phyloP scores from a whole-genome alignment of 306 rosid genomes.

The Abrus pulchellus region DNA sequence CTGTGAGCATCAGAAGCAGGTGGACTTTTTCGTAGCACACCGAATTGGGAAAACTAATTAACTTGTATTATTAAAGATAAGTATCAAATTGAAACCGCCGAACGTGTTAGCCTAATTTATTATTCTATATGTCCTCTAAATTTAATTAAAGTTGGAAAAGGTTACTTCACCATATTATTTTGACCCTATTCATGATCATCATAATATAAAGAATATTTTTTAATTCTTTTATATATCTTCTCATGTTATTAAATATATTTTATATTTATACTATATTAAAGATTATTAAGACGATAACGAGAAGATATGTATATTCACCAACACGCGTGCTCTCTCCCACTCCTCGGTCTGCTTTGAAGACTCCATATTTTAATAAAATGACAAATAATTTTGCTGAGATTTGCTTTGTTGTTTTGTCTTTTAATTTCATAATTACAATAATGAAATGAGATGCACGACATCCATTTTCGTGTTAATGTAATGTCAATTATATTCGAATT shows the following conservation, averaged over 20 bases:
- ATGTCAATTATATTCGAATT: not conserved
- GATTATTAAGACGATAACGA: too few relatives aligned
- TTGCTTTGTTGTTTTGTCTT: not conserved
- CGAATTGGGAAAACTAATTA: conserved; percentile 25
- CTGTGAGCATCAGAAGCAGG: conserved; percentile 1
- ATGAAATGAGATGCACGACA: not conserved
- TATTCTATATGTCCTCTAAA: not conserved
- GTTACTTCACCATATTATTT: too few relatives aligned
- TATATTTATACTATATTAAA: too few relatives aligned
- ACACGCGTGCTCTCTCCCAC: too few relatives aligned
- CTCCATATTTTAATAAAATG: too few relatives aligned
- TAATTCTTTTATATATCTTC: too few relatives aligned
- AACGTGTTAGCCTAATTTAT: not conserved
- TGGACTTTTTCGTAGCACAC: conserved; percentile 69
- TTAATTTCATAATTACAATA: not conserved
- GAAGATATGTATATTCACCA: too few relatives aligned
- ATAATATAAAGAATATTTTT: too few relatives aligned
- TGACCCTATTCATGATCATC: too few relatives aligned
- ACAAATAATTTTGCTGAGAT: not conserved
- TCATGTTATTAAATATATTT: too few relatives aligned
- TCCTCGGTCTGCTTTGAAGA: too few relatives aligned
- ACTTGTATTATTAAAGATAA: conserved; percentile 46
- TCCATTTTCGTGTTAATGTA: not conserved
- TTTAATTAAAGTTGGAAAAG: conserved; percentile 15
- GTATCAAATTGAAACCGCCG: conserved; percentile 7